A percentile compares a stretch with the other conserved stretches of the same genome.
phyloP scores from a whole-genome alignment of 176 grass and related monocot species.

The Tillandsia leiboldiana region DNA sequence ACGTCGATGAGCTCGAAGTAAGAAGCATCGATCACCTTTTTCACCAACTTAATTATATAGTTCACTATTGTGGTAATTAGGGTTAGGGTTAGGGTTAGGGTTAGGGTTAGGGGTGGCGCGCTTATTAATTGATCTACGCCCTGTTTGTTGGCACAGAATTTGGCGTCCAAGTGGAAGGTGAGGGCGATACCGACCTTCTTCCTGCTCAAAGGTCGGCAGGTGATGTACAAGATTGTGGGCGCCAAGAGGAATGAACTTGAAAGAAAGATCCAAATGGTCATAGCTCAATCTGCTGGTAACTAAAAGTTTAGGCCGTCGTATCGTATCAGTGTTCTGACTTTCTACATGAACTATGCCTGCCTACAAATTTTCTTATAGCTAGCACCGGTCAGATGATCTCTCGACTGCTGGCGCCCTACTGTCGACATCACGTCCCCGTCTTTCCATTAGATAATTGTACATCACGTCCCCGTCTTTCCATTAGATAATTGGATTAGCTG shows the following conservation, averaged over 20 bases:
- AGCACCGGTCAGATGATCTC: no score
- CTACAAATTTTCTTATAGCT: no score
- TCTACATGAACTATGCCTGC: no score
- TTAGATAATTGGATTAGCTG: no score
- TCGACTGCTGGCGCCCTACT: no score
- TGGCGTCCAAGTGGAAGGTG: slow-evolving; percentile 61
- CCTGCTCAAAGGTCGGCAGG: slow-evolving; percentile 49
- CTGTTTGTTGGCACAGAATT: slow-evolving; percentile 26
- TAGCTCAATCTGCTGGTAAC: background rate
- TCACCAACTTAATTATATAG: no score
- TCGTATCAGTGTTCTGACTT: no score
- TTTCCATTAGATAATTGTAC: no score
- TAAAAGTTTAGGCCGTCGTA: no score
- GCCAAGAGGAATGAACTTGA: slow-evolving; percentile 84
- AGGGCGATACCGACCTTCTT: slow-evolving; percentile 82
- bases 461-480: no score
- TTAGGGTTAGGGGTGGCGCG: no score
- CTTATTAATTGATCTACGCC: background rate
- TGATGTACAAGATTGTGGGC: slow-evolving; percentile 59
- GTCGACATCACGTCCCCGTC: no score
- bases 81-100: background rate
- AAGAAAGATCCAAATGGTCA: slow-evolving; percentile 51
- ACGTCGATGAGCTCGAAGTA: slow-evolving; percentile 65
- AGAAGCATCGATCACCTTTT: background rate
- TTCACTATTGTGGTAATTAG: background rate